A percentile compares a stretch with the other conserved stretches of the same genome.
phyloP scores from a whole-genome alignment of 306 rosid species.

The Herpetospermum pedunculosum region DNA sequence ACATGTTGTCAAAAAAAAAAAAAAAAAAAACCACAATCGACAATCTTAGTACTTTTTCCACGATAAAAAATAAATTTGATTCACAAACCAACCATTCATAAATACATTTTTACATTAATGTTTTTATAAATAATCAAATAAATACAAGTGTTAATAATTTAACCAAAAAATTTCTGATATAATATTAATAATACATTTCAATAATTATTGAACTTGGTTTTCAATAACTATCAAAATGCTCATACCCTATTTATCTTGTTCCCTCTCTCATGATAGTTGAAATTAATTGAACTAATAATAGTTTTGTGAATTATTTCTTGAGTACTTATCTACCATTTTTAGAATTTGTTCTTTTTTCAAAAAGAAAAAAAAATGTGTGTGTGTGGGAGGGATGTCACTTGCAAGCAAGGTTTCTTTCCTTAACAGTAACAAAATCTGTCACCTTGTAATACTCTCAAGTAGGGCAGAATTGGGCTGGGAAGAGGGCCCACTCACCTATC shows the following conservation, averaged over 20 bases:
- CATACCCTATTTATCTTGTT: neutral
- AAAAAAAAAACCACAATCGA: too few relatives aligned
- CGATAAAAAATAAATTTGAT: too few relatives aligned
- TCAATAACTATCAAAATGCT: neutral
- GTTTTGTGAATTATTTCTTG: neutral
- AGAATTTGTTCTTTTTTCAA: neutral
- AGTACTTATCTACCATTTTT: neutral
- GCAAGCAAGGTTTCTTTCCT: constrained; percentile 22
- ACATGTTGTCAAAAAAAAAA: too few relatives aligned
- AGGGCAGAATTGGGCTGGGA: neutral
- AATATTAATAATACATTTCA: neutral
- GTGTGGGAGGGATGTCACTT: constrained; percentile 1
- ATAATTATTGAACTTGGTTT: neutral
- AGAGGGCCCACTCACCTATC: neutral
- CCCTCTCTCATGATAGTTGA: neutral
- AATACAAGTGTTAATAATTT: neutral
- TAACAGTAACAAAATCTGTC: constrained; percentile 21
- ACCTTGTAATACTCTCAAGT: constrained; percentile 18
- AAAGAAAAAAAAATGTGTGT: neutral
- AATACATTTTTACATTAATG: too few relatives aligned
- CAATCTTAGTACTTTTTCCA: too few relatives aligned
- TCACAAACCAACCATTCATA: too few relatives aligned
- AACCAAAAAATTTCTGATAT: neutral
- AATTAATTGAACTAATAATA: neutral
- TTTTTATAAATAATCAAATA: neutral